Evolutionary conservation across 805 yeast genomes (phyloP), one percentile per base, ranked within the genome.

Genomic region (Yarrowia keelungensis): DNA sequence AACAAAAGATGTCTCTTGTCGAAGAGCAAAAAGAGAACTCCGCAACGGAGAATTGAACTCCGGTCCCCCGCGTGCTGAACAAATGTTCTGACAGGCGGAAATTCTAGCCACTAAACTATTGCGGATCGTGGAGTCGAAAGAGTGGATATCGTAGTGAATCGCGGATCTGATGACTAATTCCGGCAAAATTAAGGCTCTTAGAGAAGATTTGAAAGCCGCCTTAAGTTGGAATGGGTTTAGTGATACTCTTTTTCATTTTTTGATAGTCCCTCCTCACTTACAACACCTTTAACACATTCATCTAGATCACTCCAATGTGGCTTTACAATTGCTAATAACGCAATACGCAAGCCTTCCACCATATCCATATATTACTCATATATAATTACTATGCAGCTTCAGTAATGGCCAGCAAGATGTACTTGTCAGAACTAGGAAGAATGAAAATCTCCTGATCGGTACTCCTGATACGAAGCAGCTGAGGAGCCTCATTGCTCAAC

Each of bases 81-180:
- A 41, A 5, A 39, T 26, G 47, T 59, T 62, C 71, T 76, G 79
- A 76, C 79, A 76, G 78, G 78, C 79, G 79, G 78, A 73, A 73
- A 76, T 76, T 76, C 79, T 76, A 75, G 78, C 79, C 79, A 77
- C 78, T 77, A 76, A 76, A 76, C 79, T 76, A 76, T 76, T 75
- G 54, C 67, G 67, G 67, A 62, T n/a, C 50, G 14, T 53, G 43
- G 41, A 43, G 14, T 16, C 43, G 45, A 19, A 9, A 26, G 16
- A 10, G 43, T 19, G 15, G 19, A 14, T 38, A 12, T 38, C 45
- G 4, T 1, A 14, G 14, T 3, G 14, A 8, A 3, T 53, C 35
- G 10, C 35, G 9, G 8, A 11, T 2, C 10, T 3, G 49, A 42
- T 56, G 64, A 56, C 49, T 32, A 56, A 56, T 41, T 19, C 5